Evolutionary conservation across 2,329 filamentous ascomycete species (phyloP).

Genomic region (Hymenoscyphus fraxineus): DNA sequence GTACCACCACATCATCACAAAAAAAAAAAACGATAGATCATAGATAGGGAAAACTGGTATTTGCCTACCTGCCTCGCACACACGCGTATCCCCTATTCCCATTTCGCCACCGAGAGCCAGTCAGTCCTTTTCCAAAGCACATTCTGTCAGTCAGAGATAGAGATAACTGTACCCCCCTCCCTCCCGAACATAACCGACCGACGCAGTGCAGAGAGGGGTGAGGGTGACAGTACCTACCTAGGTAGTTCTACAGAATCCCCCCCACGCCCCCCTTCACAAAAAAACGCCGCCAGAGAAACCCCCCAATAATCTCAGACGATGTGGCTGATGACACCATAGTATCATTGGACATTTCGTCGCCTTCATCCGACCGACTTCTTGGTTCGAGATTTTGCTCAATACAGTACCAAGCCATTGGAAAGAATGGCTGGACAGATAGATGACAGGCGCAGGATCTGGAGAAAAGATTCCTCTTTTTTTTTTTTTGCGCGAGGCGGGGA

Average conservation of each 20-base stretch:
- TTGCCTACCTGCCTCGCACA: neutral
- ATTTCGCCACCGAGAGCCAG: neutral
- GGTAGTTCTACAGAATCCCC: neutral
- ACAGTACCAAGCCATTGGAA: conserved; percentile 3
- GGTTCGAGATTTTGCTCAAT: neutral
- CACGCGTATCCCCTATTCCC: neutral
- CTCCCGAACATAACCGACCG: neutral
- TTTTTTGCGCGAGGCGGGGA: neutral
- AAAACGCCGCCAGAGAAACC: neutral
- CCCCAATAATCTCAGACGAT: neutral
- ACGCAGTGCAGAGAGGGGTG: neutral
- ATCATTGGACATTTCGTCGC: neutral
- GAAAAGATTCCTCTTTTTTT: neutral
- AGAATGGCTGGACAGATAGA: neutral
- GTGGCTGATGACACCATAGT: neutral
- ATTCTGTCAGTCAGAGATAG: neutral
- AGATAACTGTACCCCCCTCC: neutral
- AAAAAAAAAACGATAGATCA: neutral
- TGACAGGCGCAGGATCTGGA: conserved; percentile 2
- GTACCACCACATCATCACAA: neutral
- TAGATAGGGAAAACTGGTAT: conserved; percentile 2
- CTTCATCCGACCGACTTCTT: neutral
- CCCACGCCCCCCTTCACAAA: too few relatives aligned
- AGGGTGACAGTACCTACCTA: too few relatives aligned
- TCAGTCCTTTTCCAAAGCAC: neutral